Evolutionary conservation across 768 basidiomycete species (phyloP).

Genomic region (Suillus ampliporus): DNA sequence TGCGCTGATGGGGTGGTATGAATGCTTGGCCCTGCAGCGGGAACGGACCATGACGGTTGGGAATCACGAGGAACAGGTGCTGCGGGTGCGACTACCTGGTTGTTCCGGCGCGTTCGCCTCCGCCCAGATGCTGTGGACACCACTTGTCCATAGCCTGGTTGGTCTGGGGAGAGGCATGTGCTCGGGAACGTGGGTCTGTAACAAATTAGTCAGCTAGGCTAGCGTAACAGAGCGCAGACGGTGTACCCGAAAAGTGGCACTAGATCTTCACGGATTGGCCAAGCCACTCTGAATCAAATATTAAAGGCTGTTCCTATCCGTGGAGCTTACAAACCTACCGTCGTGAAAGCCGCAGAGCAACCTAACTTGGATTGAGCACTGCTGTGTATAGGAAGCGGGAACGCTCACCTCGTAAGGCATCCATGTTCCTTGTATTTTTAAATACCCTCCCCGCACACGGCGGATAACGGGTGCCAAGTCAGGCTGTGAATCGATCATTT

Average conservation of each 20-base stretch:
- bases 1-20: conserved; percentile 23
- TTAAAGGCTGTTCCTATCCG: conserved; percentile 18
- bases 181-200: conserved; percentile 80
- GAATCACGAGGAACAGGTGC: conserved; percentile 38
- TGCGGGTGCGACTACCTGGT: conserved; percentile 44
- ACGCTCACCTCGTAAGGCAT: conserved; percentile 83
- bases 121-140: conserved; percentile 65
- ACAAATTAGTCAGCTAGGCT: conserved; percentile 22
- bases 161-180: conserved; percentile 84
- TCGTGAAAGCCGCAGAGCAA: conserved; percentile 78
- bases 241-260: conserved; percentile 86
- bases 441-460: conserved; percentile 84
- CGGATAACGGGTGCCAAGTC: conserved; percentile 83
- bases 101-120: conserved; percentile 62
- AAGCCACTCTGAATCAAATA: conserved; percentile 68
- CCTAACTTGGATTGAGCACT: conserved; percentile 46
- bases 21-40: conserved; percentile 34
- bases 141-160: conserved; percentile 87
- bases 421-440: conserved; percentile 95
- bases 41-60: conserved; percentile 52
- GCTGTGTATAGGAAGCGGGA: conserved; percentile 14
- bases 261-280: conserved; percentile 85
- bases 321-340: conserved; percentile 54
- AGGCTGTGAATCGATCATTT: conserved; percentile 91
- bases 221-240: background rate